Base-by-base conservation (phyloP, 768 basidiomycete genomes). In the Thelephora ganbajun region DNA sequence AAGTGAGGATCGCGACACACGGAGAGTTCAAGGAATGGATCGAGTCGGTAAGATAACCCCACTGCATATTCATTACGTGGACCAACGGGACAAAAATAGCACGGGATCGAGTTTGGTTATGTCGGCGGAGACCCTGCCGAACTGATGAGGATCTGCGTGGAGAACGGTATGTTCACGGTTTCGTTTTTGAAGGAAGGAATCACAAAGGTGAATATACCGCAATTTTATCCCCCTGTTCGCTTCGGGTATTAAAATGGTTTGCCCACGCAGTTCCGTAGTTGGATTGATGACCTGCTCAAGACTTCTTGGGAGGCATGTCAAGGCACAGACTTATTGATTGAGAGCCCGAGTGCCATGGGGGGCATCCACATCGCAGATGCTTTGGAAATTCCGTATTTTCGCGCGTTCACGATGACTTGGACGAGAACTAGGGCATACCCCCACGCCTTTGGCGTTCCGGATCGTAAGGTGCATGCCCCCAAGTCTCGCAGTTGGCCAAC, bases 331-430 rank as follows among this genome's bases (percentile, higher is more conserved):
- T 76, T 98, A 23, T 73, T 99, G 35, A 70, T 99, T 41, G 94
- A 99, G 66, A 90, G 87, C 58, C 94, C 94, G 0, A 92, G 88
- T 58, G 92, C 94, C 11, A 99, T 99, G 89, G 91, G 82, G 22
- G 94, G 94, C 9, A 85, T 85, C 53, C 94, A 99, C 58, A 94
- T 99, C 46, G 96, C 94, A 22, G 94, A 98, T 60, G 93, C 91
- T 2, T 70, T 99, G 12, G 71, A 69, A 19, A 92, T 98, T 35
- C 94, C 94, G 1, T 99, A 94, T 62, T 99, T 84, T 66, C 72
- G 91, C 50, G 91, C 90, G 6, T 96, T 97, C 61, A 94, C 93
- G 0, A 98, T 97, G 96, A 89, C 88, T 0, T 98, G 94, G 93
- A 84, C 89, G 11, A 75, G 94, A 46, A 98, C 94, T 22, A 76